A percentile compares a stretch with the other conserved stretches of the same genome.
Conservation (phyloP, 2,329 filamentous ascomycete species). For the Harringtonia aguacate region DNA sequence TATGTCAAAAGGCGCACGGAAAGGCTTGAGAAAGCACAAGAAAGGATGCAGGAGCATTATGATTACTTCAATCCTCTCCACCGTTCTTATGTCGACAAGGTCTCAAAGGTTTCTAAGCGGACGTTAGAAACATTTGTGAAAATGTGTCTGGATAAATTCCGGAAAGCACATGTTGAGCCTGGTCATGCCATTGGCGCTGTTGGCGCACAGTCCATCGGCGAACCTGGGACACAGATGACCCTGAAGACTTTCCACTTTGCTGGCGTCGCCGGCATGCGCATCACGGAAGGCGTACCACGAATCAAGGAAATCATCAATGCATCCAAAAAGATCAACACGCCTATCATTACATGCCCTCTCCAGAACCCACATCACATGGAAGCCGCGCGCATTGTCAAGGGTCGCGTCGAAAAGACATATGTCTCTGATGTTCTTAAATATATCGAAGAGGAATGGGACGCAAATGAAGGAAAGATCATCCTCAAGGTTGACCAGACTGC, state of each 20-base stretch:
- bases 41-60: no score
- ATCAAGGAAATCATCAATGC: conserved; percentile 99
- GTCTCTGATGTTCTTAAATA: conserved; percentile 70
- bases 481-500: conserved; percentile 73
- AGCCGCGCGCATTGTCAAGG: conserved; percentile 84
- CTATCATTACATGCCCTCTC: conserved; percentile 80
- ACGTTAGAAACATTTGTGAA: conserved; percentile 69
- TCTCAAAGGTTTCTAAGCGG: conserved; percentile 69
- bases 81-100: conserved; percentile 49
- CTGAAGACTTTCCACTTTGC: conserved; percentile 99
- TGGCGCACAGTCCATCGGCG: no score
- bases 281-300: conserved; percentile 96
- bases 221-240: no score
- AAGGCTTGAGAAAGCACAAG: conserved; percentile 38
- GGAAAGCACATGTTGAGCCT: no score
- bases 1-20: conserved; percentile 56
- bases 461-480: conserved; percentile 62
- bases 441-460: conserved; percentile 79
- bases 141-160: conserved; percentile 73
- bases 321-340: conserved; percentile 85
- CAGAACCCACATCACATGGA: conserved; percentile 64
- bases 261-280: conserved; percentile 98
- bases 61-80: conserved; percentile 12
- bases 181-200: no score
- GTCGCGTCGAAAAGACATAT: conserved; percentile 88